These are phyloP conservation scores for Capsicum rhomboideum DNA, from an alignment of 257 asterid species.

Conservation along the genomic window DNA sequence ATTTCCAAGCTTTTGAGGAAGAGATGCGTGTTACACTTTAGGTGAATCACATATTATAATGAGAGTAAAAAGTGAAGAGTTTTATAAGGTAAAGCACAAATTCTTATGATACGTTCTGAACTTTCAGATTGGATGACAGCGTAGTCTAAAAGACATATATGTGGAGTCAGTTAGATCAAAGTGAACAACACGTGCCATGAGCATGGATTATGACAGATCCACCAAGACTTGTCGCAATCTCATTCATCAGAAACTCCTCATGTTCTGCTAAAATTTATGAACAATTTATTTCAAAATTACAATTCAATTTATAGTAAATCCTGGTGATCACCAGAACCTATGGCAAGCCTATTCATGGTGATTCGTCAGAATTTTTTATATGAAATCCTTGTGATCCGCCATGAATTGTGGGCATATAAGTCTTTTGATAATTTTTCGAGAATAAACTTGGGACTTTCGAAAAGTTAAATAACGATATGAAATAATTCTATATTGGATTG, in stretches of 20 bases:
- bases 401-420: not conserved
- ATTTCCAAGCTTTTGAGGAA: not conserved
- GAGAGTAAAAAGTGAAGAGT: not conserved
- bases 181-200: not conserved
- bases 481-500: not conserved
- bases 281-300: not conserved
- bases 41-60: not conserved
- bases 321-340: not conserved
- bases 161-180: not conserved
- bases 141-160: not conserved
- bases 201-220: accelerated
- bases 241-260: not conserved
- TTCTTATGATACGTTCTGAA: not conserved
- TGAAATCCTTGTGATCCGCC: not conserved
- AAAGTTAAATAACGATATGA: no score
- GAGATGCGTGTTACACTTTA: not conserved
- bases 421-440: not conserved
- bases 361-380: not conserved
- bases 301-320: not conserved
- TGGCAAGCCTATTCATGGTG: not conserved
- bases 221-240: not conserved
- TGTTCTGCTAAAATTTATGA: not conserved
- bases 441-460: no score
- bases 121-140: not conserved
- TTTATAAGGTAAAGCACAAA: not conserved